Conservation (phyloP, 768 basidiomycete species). For the Filobasidium wieringae region DNA sequence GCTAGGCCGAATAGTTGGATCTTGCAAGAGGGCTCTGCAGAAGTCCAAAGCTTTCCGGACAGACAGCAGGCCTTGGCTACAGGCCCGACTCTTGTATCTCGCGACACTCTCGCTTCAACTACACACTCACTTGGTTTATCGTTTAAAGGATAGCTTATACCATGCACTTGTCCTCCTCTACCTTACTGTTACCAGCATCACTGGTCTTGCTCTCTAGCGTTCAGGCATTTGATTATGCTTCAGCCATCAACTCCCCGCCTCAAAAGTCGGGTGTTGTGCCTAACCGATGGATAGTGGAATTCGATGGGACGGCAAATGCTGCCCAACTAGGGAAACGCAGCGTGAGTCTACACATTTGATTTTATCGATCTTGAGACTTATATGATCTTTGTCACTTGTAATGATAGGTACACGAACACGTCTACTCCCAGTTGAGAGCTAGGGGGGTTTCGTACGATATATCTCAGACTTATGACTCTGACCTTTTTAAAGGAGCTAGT, state of each 20-base stretch:
- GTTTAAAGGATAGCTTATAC: no score
- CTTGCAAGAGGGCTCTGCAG: no score
- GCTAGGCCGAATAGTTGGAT: no score
- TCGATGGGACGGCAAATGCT: constrained; percentile 39
- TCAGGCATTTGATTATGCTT: not conserved
- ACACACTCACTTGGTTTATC: no score
- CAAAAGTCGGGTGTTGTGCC: constrained; percentile 27
- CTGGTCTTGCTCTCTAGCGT: no score
- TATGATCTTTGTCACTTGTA: not conserved
- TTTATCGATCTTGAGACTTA: not conserved
- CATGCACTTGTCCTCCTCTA: no score
- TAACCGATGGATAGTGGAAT: constrained; percentile 52
- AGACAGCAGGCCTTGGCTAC: no score
- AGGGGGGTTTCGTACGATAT: constrained; percentile 25
- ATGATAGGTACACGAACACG: constrained; percentile 46
- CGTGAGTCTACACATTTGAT: not conserved
- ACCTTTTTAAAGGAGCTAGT: constrained; percentile 52
- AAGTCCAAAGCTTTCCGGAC: no score
- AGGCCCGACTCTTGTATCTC: no score
- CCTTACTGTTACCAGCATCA: no score
- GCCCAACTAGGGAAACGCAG: constrained; percentile 6
- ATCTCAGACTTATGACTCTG: constrained; percentile 42
- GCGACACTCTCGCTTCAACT: no score
- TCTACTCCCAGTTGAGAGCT: constrained; percentile 42
- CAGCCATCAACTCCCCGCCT: not conserved